Conservation (phyloP, 305 asterid genomes). For the Fraxinus albicans region DNA sequence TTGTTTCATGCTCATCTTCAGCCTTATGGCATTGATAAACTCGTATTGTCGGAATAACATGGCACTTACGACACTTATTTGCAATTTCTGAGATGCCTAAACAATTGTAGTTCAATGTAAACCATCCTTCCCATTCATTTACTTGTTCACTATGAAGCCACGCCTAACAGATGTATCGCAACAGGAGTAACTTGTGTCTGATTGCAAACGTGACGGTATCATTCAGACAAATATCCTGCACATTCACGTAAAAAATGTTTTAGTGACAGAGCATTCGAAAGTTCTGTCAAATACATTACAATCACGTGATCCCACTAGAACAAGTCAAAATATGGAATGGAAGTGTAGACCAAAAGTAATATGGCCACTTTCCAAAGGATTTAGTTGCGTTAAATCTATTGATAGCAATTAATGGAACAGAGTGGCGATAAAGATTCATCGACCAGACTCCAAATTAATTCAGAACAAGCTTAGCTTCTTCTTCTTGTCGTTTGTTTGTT, state of each 20-base stretch:
- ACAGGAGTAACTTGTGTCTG: constrained; percentile 67
- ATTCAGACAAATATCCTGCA: constrained; percentile 70
- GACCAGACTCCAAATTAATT: background rate
- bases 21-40: background rate
- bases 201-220: constrained; percentile 62
- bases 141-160: constrained; percentile 47
- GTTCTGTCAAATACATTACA: background rate
- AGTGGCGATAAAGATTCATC: background rate
- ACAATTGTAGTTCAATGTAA: constrained; percentile 31
- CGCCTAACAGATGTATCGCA: constrained; percentile 65
- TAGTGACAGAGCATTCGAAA: background rate
- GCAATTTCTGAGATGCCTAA: constrained; percentile 23
- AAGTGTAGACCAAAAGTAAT: background rate
- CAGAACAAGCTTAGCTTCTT: background rate
- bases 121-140: constrained; percentile 21
- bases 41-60: constrained; percentile 23
- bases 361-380: background rate
- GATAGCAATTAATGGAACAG: background rate
- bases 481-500: background rate
- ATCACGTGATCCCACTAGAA: background rate
- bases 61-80: constrained; percentile 26
- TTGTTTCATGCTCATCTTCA: constrained; percentile 13
- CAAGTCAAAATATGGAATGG: background rate
- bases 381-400: background rate
- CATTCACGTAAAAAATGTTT: background rate